Base-by-base conservation (phyloP, 2,329 filamentous ascomycete genomes). In the Colletotrichum trifolii region DNA sequence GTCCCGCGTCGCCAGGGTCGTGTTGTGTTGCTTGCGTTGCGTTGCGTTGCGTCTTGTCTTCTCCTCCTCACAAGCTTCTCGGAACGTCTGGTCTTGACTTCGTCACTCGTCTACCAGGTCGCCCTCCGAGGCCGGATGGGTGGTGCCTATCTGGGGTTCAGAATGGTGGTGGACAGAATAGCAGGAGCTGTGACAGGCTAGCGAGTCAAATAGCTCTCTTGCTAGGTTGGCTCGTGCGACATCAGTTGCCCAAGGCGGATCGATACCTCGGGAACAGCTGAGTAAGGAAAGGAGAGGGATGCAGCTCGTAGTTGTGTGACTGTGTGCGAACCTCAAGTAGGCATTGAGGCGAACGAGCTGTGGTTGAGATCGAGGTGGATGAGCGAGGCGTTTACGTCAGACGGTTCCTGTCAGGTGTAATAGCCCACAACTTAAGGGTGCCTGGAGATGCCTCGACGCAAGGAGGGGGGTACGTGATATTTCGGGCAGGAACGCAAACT, bases 171-270 rank as follows among this genome's bases (percentile, higher is more conserved):
- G 38, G 25, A 25, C 25, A 4, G 25, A 25, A 25, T 25, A 25
- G 25, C 25, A 25, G 25, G 25, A 25, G 25, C 25, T 25, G 46
- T 49, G 40, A 45, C n/a, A 50, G 43, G 52, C 48, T 33, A 38
- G 52, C 58, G 63, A 66, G 63, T 66, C 63, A 63, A 65, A 48
- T 42, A 57, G 13, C 39, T 42, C 47, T 42, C 13, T 48, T 13
- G 47, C 34, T 35, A 36, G 25, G 47, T 53, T 63, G 52, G 63
- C 63, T 66, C 52, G 63, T 66, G 63, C 63, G 59, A 66, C 42
- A 42, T 66, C 34, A 56, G 46, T 56, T 45, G 46, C 50, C 42
- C 58, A 56, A 25, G 25, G 25, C 25, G 25, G 25, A 25, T 25
- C 25, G 58, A 48, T 54, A 66, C 59, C 58, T 65, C 36, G n/a